Base-by-base conservation (phyloP, 2,329 filamentous ascomycete species). In the Drechslerella coelobrocha region DNA sequence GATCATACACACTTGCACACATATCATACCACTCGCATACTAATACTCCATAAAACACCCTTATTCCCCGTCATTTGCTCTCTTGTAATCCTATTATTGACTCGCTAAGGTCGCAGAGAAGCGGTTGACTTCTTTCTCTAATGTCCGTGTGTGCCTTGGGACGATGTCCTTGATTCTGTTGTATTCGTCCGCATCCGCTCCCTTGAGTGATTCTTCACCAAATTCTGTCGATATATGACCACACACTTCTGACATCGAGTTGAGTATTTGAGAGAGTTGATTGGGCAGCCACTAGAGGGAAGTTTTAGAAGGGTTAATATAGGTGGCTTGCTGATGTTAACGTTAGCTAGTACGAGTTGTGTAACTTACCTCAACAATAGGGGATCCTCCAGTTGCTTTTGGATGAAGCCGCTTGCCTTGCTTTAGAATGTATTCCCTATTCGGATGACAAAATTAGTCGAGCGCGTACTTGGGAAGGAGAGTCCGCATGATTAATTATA, bases 391-490 rank as follows among this genome's bases (percentile, higher is more conserved):
- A 0, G 90, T 93, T 0, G 90, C 90, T 1, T 88, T 91, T 0
- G 90, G 89, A 77, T 93, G 89, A 17, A 81, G 82, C 0, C 88
- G 92, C 76, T 86, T 85, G 10, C 66, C 66, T 55, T 71, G 66
- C 82, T 91, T 91, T 73, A 93, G 83, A 75, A 93, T 92, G 77
- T 93, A 93, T 81, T 92, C 89, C 68, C 89, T 83, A 1, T 26
- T 21, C 1, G 12, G 3, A 21, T 24, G 29, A 19, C 23, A 29
- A 19, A 3, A 31, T 57, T 57, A n/a, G n/a, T n/a, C n/a, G n/a
- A n/a, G n/a, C n/a, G n/a, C n/a, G n/a, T n/a, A n/a, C n/a, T n/a
- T n/a, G n/a, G n/a, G n/a, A n/a, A n/a, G n/a, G n/a, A n/a, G n/a
- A n/a, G n/a, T n/a, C n/a, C n/a, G n/a, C n/a, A n/a, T n/a, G n/a